phyloP scores from a whole-genome alignment of 306 rosid genomes.

The Sesbania bispinosa region DNA sequence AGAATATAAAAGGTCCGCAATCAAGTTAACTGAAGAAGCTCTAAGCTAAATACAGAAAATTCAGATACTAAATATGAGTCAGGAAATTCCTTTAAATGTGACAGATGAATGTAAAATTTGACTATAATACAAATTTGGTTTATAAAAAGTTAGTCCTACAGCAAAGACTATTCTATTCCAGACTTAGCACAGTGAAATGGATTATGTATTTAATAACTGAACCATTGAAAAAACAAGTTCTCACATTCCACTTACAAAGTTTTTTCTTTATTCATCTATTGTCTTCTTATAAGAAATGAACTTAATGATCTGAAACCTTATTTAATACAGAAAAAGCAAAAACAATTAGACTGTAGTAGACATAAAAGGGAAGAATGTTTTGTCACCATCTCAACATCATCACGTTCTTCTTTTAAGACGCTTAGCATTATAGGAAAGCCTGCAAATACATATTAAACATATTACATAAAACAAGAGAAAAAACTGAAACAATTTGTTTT shows the following conservation, averaged over 20 bases:
- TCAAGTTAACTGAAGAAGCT: not conserved
- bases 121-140: not conserved
- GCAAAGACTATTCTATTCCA: not conserved
- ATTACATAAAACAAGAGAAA: not conserved
- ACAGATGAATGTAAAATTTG: not conserved
- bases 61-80: not conserved
- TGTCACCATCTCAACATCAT: conserved; percentile 89
- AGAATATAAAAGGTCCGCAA: not conserved
- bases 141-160: not conserved
- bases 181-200: not conserved
- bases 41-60: not conserved
- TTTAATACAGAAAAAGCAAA: conserved; percentile 9
- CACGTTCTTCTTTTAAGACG: conserved; percentile 82
- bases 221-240: not conserved
- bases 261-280: not conserved
- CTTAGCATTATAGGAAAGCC: conserved; percentile 82
- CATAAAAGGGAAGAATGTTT: conserved; percentile 19
- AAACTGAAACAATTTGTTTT: not conserved
- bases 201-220: not conserved
- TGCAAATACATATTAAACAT: conserved; percentile 32
- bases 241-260: not conserved
- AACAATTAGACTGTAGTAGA: not conserved
- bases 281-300: not conserved
- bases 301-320: not conserved
- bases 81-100: not conserved